phyloP scores from a whole-genome alignment of 805 yeast species.

The Groenewaldozyma tartarivorans region DNA sequence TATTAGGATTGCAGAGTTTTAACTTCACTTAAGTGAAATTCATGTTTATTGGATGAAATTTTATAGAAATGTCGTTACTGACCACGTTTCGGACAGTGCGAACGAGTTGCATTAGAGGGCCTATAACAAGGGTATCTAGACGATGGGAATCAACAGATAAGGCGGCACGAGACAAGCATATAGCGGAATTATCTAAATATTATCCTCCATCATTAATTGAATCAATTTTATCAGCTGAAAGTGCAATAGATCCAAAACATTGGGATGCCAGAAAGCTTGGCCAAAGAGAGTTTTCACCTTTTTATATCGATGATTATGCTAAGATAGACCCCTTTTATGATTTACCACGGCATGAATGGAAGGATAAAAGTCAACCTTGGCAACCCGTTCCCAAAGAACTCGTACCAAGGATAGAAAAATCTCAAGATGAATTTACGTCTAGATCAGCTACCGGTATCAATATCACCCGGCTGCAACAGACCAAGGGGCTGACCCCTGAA shows the following conservation, averaged over 20 bases:
- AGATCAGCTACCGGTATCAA: conserved; percentile 24
- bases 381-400: conserved; percentile 48
- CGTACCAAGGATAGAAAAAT: conserved; percentile 37
- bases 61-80: background rate
- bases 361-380: conserved; percentile 42
- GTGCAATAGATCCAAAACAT: conserved; percentile 57
- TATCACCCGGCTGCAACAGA: conserved; percentile 24
- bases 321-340: conserved; percentile 72
- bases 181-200: conserved; percentile 55
- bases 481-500: conserved; percentile 35
- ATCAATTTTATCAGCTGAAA: conserved; percentile 73
- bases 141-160: too few species aligned
- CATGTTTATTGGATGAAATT: background rate
- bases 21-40: background rate
- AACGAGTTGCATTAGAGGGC: background rate
- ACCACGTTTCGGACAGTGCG: background rate
- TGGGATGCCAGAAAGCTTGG: conserved; percentile 37
- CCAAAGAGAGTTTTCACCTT: conserved; percentile 53
- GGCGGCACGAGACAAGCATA: conserved; percentile 35
- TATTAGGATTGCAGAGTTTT: too few species aligned
- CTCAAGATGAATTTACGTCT: conserved; percentile 24
- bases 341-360: conserved; percentile 38
- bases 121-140: background rate
- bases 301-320: conserved; percentile 60
- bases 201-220: conserved; percentile 76